phyloP scores from a whole-genome alignment of 1,284 basidiomycete genomes.

The Takashimella koratensis region DNA sequence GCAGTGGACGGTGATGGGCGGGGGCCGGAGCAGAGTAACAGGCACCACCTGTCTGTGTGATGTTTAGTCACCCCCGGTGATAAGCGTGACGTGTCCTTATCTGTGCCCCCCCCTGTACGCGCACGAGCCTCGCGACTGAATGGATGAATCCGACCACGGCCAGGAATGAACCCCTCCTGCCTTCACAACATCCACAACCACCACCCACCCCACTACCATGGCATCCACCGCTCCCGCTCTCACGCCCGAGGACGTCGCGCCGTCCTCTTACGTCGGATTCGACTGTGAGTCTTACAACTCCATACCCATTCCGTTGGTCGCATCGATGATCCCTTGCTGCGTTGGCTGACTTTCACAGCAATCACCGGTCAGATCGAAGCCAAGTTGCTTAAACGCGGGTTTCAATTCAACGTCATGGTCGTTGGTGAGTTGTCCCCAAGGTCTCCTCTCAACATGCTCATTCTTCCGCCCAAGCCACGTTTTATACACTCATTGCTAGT shows the following conservation, averaged over 20 bases:
- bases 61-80: too few species aligned
- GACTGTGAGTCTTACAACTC: constrained; percentile 55
- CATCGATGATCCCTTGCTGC: neutral
- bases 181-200: neutral
- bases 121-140: too few species aligned
- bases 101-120: too few species aligned
- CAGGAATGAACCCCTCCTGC: too few species aligned
- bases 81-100: too few species aligned
- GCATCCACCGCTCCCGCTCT: constrained; percentile 21
- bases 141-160: too few species aligned
- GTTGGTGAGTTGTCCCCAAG: constrained; percentile 75
- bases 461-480: neutral
- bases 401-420: constrained; percentile 97
- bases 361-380: constrained; percentile 98
- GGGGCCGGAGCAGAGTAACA: too few species aligned
- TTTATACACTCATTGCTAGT: constrained; percentile 7
- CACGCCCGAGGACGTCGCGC: constrained; percentile 64
- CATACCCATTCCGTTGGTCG: neutral
- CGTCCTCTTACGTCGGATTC: constrained; percentile 86
- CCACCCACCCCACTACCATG: too few species aligned
- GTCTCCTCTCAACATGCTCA: neutral
- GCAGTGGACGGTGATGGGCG: neutral
- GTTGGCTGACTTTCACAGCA: constrained; percentile 37
- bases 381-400: constrained; percentile 97
- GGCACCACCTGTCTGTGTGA: too few species aligned